Conservation (phyloP, 1,284 basidiomycete genomes). For the Pascua guehoae region DNA sequence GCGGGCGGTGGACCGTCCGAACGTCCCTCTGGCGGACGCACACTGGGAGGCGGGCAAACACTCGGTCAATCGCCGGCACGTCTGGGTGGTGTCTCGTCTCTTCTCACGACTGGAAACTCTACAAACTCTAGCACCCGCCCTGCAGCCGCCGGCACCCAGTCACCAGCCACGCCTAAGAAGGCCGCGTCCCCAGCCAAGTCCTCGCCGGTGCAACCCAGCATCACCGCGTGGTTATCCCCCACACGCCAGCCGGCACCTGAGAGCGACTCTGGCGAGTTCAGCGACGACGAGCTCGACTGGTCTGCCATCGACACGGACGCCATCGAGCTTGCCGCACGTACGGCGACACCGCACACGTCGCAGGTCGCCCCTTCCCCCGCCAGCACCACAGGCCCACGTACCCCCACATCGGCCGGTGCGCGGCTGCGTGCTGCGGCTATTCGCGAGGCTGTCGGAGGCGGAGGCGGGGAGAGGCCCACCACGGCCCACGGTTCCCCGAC, state of each 20-base stretch:
- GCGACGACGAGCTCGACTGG: constrained; percentile 35
- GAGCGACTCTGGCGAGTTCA: neutral
- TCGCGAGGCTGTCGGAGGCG: no score
- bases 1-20: neutral
- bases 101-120: neutral
- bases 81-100: neutral
- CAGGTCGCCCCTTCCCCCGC: neutral
- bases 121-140: neutral
- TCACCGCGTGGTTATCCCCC: neutral
- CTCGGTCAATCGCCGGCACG: neutral
- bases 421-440: no score
- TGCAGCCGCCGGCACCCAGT: neutral
- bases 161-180: neutral
- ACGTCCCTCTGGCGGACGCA: neutral
- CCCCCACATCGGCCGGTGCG: no score
- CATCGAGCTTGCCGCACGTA: constrained; percentile 32
- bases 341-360: neutral
- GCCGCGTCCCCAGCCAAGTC: neutral
- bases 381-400: no score
- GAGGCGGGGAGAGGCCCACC: no score
- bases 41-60: neutral
- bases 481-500: no score
- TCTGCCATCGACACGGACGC: constrained; percentile 32
- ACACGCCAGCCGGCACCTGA: neutral
- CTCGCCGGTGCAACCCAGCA: neutral